phyloP scores from a whole-genome alignment of 1,284 basidiomycete species.

The Agaricales sp. region DNA sequence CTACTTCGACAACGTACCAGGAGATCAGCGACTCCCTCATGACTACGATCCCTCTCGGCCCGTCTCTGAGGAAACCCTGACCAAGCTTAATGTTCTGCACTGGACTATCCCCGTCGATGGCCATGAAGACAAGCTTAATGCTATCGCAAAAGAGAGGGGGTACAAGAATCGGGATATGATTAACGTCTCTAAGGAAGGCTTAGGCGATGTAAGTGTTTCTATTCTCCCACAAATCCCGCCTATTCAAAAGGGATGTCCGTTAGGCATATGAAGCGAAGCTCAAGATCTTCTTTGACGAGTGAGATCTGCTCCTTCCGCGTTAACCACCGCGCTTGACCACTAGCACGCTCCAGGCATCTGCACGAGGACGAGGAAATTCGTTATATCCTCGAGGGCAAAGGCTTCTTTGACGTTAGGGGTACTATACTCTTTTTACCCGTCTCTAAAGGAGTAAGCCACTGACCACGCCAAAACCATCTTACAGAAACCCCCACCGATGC shows the following conservation, averaged over 20 bases:
- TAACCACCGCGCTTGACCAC: too few relatives aligned
- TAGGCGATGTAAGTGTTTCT: conserved; percentile 46
- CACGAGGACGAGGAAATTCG: conserved; percentile 91
- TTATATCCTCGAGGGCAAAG: conserved; percentile 72
- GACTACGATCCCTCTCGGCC: conserved; percentile 44
- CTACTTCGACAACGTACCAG: conserved; percentile 68
- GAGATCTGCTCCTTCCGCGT: conserved; percentile 4
- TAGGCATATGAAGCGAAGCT: conserved; percentile 65
- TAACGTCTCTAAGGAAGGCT: conserved; percentile 59
- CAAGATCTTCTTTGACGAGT: conserved; percentile 77
- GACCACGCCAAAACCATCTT: not conserved
- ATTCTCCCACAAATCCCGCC: not conserved
- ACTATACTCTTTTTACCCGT: conserved; percentile 12
- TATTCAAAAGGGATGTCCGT: too few relatives aligned
- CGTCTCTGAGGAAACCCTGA: conserved; percentile 39
- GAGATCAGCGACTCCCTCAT: conserved; percentile 72
- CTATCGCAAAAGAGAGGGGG: conserved; percentile 49
- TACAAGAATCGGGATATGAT: conserved; percentile 78
- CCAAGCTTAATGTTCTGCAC: conserved; percentile 48
- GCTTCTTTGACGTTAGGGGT: conserved; percentile 83
- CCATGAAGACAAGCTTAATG: conserved; percentile 42
- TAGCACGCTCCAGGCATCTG: conserved; percentile 69
- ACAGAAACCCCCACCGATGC: conserved; percentile 43
- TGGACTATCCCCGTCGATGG: conserved; percentile 51
- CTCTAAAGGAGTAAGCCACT: too few relatives aligned